These are phyloP conservation scores for Rosa multiflora DNA, from an alignment of 306 rosid genomes.

Conservation along the genomic window DNA sequence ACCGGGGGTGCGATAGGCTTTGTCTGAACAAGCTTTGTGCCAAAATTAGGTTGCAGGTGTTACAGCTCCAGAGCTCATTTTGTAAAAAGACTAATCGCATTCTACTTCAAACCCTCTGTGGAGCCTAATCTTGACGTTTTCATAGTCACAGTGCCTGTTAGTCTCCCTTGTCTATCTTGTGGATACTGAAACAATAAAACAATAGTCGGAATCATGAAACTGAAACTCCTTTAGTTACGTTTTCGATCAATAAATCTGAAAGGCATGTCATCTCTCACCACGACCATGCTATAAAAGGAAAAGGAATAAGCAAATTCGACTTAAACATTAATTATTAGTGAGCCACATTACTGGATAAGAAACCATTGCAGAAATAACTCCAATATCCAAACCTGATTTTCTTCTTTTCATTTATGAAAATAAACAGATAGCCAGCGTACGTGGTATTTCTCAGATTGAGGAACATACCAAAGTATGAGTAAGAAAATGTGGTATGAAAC, in stretches of 20 bases:
- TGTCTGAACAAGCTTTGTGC: not conserved
- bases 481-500: slow-evolving; percentile 8
- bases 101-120: too few relatives aligned
- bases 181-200: not conserved
- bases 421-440: not conserved
- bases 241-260: not conserved
- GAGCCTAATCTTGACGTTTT: not conserved
- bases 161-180: not conserved
- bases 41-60: not conserved
- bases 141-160: not conserved
- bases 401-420: not conserved
- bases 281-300: not conserved
- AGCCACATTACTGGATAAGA: not conserved
- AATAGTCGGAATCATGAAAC: not conserved
- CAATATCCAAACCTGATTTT: not conserved
- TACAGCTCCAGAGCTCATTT: too few relatives aligned
- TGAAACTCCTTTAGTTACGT: not conserved
- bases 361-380: not conserved
- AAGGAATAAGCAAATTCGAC: not conserved
- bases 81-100: too few relatives aligned
- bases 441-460: not conserved
- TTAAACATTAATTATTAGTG: not conserved
- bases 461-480: not conserved
- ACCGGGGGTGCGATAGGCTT: not conserved
- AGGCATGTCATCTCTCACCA: not conserved